A percentile compares a stretch with the other conserved stretches of the same genome.
phyloP scores from a whole-genome alignment of 164 flowering plant species.

The Echeveria elegans region DNA sequence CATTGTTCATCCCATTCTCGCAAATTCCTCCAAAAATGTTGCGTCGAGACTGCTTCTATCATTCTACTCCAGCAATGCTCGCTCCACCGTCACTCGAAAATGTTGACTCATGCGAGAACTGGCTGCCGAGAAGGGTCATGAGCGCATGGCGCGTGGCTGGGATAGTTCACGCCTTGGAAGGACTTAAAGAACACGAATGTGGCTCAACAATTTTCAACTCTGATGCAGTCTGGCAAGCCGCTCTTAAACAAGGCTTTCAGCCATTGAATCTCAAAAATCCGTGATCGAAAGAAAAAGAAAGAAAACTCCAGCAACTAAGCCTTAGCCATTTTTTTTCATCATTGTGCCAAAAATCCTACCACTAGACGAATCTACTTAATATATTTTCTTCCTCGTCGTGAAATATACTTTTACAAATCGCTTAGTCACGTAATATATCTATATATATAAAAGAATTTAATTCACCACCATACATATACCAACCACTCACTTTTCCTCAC shows the following conservation, averaged over 20 bases:
- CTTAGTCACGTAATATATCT: too few relatives aligned
- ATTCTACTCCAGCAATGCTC: slow-evolving; percentile 43
- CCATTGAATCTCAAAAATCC: background rate
- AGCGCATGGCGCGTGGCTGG: slow-evolving; percentile 6
- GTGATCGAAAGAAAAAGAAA: background rate
- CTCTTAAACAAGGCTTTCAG: slow-evolving; percentile 3
- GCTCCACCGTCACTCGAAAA: slow-evolving; percentile 37
- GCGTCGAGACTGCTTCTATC: slow-evolving; percentile 46
- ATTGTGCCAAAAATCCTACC: background rate
- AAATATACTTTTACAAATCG: too few relatives aligned
- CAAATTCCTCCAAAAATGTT: slow-evolving; percentile 35
- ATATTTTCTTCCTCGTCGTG: too few relatives aligned
- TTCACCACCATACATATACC: too few relatives aligned
- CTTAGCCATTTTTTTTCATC: background rate
- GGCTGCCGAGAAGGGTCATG: slow-evolving; percentile 1
- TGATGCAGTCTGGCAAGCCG: background rate
- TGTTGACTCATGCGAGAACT: slow-evolving; percentile 44
- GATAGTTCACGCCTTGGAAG: slow-evolving; percentile 1
- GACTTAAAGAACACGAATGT: slow-evolving; percentile 4
- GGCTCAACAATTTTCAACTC: background rate
- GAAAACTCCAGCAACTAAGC: background rate
- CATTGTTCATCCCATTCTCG: slow-evolving; percentile 46
- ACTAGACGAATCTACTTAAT: too few relatives aligned
- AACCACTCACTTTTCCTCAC: too few relatives aligned
- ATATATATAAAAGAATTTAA: too few relatives aligned